Percentiles rank a stretch among this genome's conserved stretches.
Evolutionary conservation across 805 yeast species (phyloP).

Genomic region (Dipodascopsis tothii): DNA sequence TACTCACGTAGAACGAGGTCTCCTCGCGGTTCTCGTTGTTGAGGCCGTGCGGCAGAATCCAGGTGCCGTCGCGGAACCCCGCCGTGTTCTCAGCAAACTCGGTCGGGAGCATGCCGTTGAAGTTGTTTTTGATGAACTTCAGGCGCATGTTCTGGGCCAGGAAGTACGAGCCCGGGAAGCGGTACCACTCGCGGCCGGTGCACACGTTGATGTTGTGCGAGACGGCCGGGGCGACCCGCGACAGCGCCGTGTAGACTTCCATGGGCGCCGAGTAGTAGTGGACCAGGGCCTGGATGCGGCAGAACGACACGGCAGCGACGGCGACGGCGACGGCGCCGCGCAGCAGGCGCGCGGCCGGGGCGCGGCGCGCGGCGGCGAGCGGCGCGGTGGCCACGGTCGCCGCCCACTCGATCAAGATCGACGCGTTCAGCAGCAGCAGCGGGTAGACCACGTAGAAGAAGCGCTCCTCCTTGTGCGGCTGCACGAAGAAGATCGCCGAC

Average conservation of each 20-base stretch:
- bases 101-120: slow-evolving; percentile 82
- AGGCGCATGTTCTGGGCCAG: slow-evolving; percentile 57
- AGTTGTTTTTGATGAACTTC: slow-evolving; percentile 65
- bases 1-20: slow-evolving; percentile 43
- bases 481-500: slow-evolving; percentile 57
- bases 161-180: slow-evolving; percentile 82
- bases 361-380: not conserved
- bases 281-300: slow-evolving; percentile 55
- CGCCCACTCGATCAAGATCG: slow-evolving; percentile 37
- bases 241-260: slow-evolving; percentile 42
- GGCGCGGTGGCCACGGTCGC: not conserved
- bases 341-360: not conserved
- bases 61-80: slow-evolving; percentile 28
- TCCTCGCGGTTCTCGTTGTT: slow-evolving; percentile 69
- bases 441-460: slow-evolving; percentile 83
- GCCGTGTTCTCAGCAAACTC: slow-evolving; percentile 53
- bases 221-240: not conserved
- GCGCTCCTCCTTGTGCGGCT: slow-evolving; percentile 91
- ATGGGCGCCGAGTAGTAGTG: slow-evolving; percentile 70
- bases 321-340: slow-evolving; percentile 7
- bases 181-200: slow-evolving; percentile 93
- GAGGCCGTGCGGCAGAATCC: slow-evolving; percentile 55
- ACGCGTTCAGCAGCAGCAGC: slow-evolving; percentile 54
- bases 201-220: slow-evolving; percentile 49
- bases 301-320: slow-evolving; percentile 33